Percentiles rank a stretch among this genome's conserved stretches.
phyloP scores from a whole-genome alignment of 495 filamentous ascomycete species.

The Aspergillus biplanus region DNA sequence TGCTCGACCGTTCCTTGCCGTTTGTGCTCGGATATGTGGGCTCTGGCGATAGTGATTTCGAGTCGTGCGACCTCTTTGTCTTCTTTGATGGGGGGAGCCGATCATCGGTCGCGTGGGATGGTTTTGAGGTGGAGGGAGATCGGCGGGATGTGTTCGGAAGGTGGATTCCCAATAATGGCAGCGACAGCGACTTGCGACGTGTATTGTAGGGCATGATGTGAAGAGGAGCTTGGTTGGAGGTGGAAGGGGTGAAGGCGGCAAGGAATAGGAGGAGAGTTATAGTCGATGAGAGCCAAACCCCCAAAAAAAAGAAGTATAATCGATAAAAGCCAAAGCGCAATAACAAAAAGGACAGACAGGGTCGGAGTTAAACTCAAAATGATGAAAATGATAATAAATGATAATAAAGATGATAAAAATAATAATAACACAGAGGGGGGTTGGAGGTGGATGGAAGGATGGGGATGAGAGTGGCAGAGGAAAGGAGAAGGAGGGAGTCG shows the following conservation, averaged over 20 bases:
- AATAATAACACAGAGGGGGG: constrained; percentile 24
- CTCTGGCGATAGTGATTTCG: constrained; percentile 56
- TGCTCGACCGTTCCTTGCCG: constrained; percentile 38
- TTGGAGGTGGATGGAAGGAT: constrained; percentile 6
- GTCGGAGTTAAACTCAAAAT: constrained; percentile 22
- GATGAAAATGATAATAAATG: constrained; percentile 18
- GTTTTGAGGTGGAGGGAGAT: constrained; percentile 63
- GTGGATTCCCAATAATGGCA: constrained; percentile 91
- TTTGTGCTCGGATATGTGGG: constrained; percentile 41
- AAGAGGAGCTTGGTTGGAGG: constrained; percentile 10
- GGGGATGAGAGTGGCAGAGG: constrained; percentile 17
- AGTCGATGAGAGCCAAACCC: constrained; percentile 12
- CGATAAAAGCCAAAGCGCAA: constrained; percentile 10
- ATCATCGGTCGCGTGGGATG: constrained; percentile 52
- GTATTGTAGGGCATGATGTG: constrained; percentile 92
- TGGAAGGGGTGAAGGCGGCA: constrained; percentile 1
- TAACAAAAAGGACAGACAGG: constrained; percentile 15
- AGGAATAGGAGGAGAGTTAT: constrained; percentile 25
- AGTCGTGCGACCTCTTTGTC: constrained; percentile 78
- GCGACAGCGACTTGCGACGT: constrained; percentile 92
- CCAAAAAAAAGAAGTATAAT: constrained; percentile 12
- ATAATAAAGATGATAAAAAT: constrained; percentile 16
- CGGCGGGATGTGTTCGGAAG: constrained; percentile 78
- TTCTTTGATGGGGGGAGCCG: constrained; percentile 75
- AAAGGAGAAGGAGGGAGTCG: constrained; percentile 24